These are phyloP conservation scores for Vararia minispora DNA, from an alignment of 768 basidiomycete species.

Conservation along the genomic window DNA sequence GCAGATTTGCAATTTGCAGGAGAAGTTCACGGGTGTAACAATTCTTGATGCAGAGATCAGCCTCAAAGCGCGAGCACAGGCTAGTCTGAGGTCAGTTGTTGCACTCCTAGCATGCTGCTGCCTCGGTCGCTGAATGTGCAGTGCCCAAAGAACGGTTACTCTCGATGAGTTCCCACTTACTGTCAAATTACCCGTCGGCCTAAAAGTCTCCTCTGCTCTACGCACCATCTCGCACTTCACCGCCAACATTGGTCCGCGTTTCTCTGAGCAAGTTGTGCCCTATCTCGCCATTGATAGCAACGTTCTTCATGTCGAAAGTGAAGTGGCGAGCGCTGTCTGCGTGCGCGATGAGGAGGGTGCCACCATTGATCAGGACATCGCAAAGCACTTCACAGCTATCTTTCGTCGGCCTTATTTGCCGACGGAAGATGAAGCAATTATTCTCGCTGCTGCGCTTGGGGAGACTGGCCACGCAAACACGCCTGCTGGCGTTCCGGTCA, in stretches of 20 bases:
- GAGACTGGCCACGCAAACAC: slow-evolving; percentile 38
- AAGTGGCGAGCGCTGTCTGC: slow-evolving; percentile 39
- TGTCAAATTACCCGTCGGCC: slow-evolving; percentile 41
- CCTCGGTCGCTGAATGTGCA: background rate
- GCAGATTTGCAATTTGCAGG: slow-evolving; percentile 33
- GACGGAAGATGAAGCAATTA: slow-evolving; percentile 28
- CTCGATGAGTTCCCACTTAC: slow-evolving; percentile 35
- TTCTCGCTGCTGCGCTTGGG: slow-evolving; percentile 40
- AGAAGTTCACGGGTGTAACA: slow-evolving; percentile 31
- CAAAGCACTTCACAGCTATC: slow-evolving; percentile 43
- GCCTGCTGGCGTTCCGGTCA: slow-evolving; percentile 31
- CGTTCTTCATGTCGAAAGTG: slow-evolving; percentile 34
- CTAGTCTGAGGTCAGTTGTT: slow-evolving; percentile 37
- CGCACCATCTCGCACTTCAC: slow-evolving; percentile 52
- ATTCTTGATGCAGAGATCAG: slow-evolving; percentile 31
- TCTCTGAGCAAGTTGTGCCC: slow-evolving; percentile 38
- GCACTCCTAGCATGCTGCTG: background rate
- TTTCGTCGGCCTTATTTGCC: slow-evolving; percentile 33
- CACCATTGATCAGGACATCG: slow-evolving; percentile 30
- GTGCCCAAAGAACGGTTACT: slow-evolving; percentile 28
- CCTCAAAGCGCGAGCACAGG: slow-evolving; percentile 35
- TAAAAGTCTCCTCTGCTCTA: slow-evolving; percentile 46
- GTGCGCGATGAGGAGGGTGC: slow-evolving; percentile 9
- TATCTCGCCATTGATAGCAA: slow-evolving; percentile 31
- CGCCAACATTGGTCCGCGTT: slow-evolving; percentile 45